These are phyloP conservation scores for Botrytis deweyae DNA, from an alignment of 2,329 filamentous ascomycete genomes.

Conservation along the genomic window DNA sequence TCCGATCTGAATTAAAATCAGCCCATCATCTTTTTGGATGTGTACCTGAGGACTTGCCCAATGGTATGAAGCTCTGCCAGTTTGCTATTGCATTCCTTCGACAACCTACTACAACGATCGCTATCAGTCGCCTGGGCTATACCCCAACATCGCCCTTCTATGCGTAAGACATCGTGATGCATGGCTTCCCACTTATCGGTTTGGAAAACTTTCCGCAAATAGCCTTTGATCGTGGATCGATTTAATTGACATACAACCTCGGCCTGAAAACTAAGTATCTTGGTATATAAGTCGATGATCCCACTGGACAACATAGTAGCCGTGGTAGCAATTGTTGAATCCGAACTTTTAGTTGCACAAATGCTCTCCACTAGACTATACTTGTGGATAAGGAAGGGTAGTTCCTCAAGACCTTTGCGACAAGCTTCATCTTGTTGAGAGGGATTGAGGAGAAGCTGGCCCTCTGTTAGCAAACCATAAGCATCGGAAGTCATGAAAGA, in stretches of 20 bases:
- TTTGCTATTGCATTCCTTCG: neutral
- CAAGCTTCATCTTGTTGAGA: neutral
- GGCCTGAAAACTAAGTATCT: conserved; percentile 4
- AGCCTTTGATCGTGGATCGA: neutral
- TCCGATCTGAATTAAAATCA: neutral
- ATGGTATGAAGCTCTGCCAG: neutral
- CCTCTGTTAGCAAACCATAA: neutral
- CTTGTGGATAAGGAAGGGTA: neutral
- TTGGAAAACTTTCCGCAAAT: conserved; percentile 1
- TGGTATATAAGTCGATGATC: conserved; percentile 5
- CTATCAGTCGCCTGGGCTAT: neutral
- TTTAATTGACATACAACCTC: neutral
- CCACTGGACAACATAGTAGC: neutral
- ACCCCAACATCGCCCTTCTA: neutral
- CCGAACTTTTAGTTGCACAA: neutral
- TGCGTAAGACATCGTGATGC: neutral
- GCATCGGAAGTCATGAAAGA: neutral
- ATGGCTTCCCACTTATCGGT: neutral
- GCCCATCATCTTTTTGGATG: neutral
- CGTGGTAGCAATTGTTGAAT: neutral
- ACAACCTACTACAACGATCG: neutral
- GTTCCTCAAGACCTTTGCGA: neutral
- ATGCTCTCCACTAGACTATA: conserved; percentile 5
- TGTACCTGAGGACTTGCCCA: neutral
- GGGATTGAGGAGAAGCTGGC: neutral